Conservation (phyloP, 2,329 filamentous ascomycete species). For the Fusarium poae region DNA sequence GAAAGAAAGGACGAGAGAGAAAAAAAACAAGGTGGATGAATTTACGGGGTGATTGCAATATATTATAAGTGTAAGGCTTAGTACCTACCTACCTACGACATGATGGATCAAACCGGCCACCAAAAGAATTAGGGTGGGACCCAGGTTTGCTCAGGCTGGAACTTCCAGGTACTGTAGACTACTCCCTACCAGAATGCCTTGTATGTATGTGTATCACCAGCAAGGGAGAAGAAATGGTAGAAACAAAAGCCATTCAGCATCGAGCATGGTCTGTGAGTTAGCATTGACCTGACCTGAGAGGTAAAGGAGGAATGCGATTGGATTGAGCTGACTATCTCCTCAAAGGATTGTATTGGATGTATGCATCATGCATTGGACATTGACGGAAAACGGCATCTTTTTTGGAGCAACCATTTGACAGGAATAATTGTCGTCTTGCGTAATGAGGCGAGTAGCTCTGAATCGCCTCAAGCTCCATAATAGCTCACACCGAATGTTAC, state of each 20-base stretch:
- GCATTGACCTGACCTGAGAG: conserved; percentile 32
- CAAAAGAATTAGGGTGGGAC: conserved; percentile 40
- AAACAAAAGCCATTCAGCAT: conserved; percentile 34
- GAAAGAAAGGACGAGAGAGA: conserved; percentile 16
- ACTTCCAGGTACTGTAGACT: conserved; percentile 20
- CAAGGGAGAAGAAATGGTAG: conserved; percentile 4
- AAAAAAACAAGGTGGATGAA: conserved; percentile 24
- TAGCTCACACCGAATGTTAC: conserved; percentile 27
- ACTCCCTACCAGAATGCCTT: conserved; percentile 6
- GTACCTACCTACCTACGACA: conserved; percentile 29
- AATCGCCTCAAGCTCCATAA: conserved; percentile 1
- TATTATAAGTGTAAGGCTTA: conserved; percentile 44
- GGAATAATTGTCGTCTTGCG: conserved; percentile 9
- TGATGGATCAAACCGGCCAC: conserved; percentile 20
- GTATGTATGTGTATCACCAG: conserved; percentile 9
- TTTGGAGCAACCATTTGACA: conserved; percentile 16
- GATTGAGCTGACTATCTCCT: conserved; percentile 21
- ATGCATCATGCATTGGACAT: conserved; percentile 30
- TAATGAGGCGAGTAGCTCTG: conserved; percentile 8
- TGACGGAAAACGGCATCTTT: conserved; percentile 30
- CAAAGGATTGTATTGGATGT: conserved; percentile 6
- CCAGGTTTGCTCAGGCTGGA: conserved; percentile 4
- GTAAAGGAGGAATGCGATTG: conserved; percentile 32
- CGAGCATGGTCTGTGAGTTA: conserved; percentile 43
- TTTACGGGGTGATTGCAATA: conserved; percentile 39